Conservation (phyloP, 192 early-diverging fungal genomes). For the Coemansia sp. region DNA sequence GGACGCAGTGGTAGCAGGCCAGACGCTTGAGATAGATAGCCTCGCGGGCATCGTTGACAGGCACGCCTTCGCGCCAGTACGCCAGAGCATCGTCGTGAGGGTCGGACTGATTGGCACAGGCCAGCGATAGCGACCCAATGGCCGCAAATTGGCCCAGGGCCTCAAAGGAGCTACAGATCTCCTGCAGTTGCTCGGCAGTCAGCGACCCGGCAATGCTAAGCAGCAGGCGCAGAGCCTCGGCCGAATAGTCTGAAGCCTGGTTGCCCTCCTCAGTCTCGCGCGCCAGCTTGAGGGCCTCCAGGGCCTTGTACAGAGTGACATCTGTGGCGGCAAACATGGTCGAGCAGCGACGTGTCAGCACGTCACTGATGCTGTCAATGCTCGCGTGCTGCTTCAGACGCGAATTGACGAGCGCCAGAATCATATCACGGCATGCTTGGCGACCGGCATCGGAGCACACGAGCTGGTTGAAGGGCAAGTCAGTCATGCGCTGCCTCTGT, state of each 20-base stretch:
- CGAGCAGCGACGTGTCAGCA: conserved; percentile 60
- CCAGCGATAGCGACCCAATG: conserved; percentile 54
- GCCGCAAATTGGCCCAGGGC: conserved; percentile 42
- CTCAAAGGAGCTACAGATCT: conserved; percentile 53
- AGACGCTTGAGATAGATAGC: conserved; percentile 36
- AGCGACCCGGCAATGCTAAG: conserved; percentile 47
- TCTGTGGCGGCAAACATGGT: conserved; percentile 62
- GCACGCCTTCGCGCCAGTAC: conserved; percentile 57
- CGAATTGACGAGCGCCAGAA: conserved; percentile 62
- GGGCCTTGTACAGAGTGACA: conserved; percentile 62
- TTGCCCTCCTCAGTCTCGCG: conserved; percentile 48
- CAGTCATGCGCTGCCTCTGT: conserved; percentile 48
- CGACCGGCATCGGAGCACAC: conserved; percentile 53
- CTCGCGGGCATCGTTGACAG: conserved; percentile 49
- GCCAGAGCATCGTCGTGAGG: conserved; percentile 54
- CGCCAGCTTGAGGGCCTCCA: conserved; percentile 55
- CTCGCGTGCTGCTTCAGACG: conserved; percentile 52
- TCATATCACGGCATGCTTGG: conserved; percentile 57
- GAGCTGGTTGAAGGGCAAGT: conserved; percentile 57
- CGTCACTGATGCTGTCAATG: conserved; percentile 59
- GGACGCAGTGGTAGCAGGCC: conserved; percentile 44
- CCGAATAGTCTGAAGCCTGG: conserved; percentile 33
- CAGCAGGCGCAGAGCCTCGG: conserved; percentile 52
- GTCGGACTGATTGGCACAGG: conserved; percentile 56
- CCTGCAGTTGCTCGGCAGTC: conserved; percentile 42